Percentiles rank a stretch among this genome's conserved stretches.
Conservation (phyloP, 192 early-diverging fungal genomes). For the Entomortierella chlamydospora region DNA sequence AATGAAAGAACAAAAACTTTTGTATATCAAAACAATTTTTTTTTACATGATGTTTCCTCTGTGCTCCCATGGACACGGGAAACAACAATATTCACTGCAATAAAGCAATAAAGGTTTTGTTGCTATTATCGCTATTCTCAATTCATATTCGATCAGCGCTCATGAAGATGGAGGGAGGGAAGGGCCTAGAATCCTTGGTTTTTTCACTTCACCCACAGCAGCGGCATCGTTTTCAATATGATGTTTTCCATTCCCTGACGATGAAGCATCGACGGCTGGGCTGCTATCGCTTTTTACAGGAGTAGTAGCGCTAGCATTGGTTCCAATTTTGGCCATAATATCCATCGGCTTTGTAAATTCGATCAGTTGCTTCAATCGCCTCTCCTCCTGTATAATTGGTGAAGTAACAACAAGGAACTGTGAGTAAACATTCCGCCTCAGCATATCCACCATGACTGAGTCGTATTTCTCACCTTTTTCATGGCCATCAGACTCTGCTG, state of each 20-base stretch:
- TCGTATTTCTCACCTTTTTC: slow-evolving; percentile 53
- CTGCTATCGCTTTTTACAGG: not conserved
- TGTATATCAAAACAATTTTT: slow-evolving; percentile 1
- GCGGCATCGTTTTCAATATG: not conserved
- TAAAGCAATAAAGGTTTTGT: not conserved
- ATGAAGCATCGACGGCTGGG: not conserved
- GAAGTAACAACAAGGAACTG: not conserved
- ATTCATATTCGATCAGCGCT: too few species aligned
- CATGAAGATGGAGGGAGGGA: slow-evolving; percentile 21
- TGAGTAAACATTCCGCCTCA: too few species aligned
- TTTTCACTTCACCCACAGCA: not conserved
- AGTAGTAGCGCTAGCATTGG: not conserved
- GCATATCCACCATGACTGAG: not conserved
- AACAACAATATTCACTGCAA: not conserved
- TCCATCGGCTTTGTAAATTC: slow-evolving; percentile 62
- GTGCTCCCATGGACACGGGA: not conserved
- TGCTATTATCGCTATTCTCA: too few species aligned
- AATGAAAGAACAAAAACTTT: not conserved
- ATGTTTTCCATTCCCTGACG: slow-evolving; percentile 6
- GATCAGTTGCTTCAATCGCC: slow-evolving; percentile 55
- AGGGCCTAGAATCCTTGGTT: slow-evolving; percentile 32
- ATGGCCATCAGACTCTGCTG: slow-evolving; percentile 57
- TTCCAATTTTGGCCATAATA: slow-evolving; percentile 44
- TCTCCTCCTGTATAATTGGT: slow-evolving; percentile 50
- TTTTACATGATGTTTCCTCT: not conserved